phyloP scores from a whole-genome alignment of 2,329 filamentous ascomycete genomes.

The Orbilia ellipsospora region DNA sequence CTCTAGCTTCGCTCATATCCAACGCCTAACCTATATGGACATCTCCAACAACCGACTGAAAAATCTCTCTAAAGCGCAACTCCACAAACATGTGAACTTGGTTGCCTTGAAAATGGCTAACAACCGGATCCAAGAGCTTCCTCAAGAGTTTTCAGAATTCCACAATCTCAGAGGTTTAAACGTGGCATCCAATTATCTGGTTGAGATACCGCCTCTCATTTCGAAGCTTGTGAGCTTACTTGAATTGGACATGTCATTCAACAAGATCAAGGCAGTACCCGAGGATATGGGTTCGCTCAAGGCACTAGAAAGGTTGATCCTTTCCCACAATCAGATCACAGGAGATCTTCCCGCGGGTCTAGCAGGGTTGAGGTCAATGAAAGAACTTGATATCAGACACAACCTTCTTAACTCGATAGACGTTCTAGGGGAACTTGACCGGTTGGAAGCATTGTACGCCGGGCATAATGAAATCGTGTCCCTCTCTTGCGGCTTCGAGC shows the following conservation, averaged over 20 bases:
- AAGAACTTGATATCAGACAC: conserved; percentile 93
- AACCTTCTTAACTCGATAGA: conserved; percentile 91
- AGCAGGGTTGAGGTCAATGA: conserved; percentile 77
- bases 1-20: conserved; percentile 82
- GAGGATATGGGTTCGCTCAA: conserved; percentile 80
- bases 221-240: conserved; percentile 84
- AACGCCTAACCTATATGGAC: conserved; percentile 85
- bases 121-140: conserved; percentile 83
- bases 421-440: conserved; percentile 82
- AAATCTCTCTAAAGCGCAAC: conserved; percentile 83
- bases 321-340: conserved; percentile 90
- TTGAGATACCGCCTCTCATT: conserved; percentile 84
- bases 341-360: conserved; percentile 80
- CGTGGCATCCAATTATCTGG: conserved; percentile 91
- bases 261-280: conserved; percentile 82
- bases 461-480: conserved; percentile 93
- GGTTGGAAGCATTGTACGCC: conserved; percentile 85
- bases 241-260: conserved; percentile 97
- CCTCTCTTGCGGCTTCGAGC: conserved; percentile 88
- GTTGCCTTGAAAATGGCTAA: conserved; percentile 93
- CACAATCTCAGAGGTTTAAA: conserved; percentile 83
- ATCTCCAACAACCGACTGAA: conserved; percentile 94
- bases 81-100: conserved; percentile 78
- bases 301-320: conserved; percentile 87
- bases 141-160: conserved; percentile 84